A percentile compares a stretch with the other conserved stretches of the same genome.
Evolutionary conservation across 2,329 filamentous ascomycete genomes (phyloP).

Genomic region (Amesomyces nigricolor): DNA sequence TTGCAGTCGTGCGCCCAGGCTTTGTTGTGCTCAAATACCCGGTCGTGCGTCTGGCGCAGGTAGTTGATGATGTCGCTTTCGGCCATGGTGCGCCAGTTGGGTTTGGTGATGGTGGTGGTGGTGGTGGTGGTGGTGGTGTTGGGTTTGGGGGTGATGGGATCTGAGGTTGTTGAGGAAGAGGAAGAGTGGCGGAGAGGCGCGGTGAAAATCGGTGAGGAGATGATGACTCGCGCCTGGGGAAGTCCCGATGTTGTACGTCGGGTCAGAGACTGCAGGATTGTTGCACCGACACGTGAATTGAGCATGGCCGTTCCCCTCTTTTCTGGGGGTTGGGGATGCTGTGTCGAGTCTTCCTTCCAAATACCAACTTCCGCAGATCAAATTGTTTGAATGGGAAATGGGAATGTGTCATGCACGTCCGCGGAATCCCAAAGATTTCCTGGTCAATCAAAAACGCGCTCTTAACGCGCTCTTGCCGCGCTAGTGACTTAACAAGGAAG

Average conservation of each 20-base stretch:
- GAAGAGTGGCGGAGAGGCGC: neutral
- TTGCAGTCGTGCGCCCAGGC: conserved; percentile 58
- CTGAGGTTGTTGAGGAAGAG: neutral
- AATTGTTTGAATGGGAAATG: neutral
- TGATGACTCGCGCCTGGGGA: neutral
- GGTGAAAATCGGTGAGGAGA: neutral
- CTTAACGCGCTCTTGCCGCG: neutral
- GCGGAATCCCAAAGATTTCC: conserved; percentile 1
- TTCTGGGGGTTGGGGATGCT: neutral
- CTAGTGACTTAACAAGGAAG: neutral
- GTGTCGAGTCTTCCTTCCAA: neutral
- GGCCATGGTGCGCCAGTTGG: conserved; percentile 22
- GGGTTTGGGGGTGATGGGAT: neutral
- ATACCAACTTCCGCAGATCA: too few species aligned
- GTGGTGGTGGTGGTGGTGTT: neutral
- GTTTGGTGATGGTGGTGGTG: conserved; percentile 3
- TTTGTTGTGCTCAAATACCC: conserved; percentile 63
- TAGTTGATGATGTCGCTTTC: conserved; percentile 46
- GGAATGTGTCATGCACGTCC: neutral
- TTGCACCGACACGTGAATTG: conserved; percentile 13
- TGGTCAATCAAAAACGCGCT: neutral
- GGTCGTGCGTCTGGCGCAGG: conserved; percentile 58
- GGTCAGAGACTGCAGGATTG: conserved; percentile 4
- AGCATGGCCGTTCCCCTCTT: conserved; percentile 10
- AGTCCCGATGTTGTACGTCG: conserved; percentile 2